Conservation (phyloP, 2,329 filamentous ascomycete species). For the Akanthomyces muscarius region DNA sequence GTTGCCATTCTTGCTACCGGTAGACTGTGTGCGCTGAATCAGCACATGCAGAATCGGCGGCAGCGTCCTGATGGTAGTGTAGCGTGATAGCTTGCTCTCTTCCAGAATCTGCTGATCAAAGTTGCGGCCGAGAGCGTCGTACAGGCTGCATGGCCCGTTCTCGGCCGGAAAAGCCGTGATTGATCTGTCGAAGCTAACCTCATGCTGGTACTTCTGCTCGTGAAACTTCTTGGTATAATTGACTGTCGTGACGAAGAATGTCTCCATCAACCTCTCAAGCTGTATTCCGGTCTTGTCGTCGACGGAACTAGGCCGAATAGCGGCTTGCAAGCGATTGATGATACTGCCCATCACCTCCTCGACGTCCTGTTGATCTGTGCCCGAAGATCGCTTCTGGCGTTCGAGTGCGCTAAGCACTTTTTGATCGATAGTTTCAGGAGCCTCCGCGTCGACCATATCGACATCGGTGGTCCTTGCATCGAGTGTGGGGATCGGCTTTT, state of each 20-base stretch:
- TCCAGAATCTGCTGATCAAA: constrained; percentile 77
- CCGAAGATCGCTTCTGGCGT: constrained; percentile 43
- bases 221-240: constrained; percentile 55
- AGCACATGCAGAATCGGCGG: constrained; percentile 87
- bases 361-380: constrained; percentile 82
- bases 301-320: constrained; percentile 70
- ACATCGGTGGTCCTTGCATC: constrained; percentile 22
- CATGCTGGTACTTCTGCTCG: constrained; percentile 37
- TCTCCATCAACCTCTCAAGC: constrained; percentile 71
- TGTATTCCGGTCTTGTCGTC: constrained; percentile 65
- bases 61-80: constrained; percentile 68
- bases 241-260: constrained; percentile 60
- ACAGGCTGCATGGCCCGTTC: constrained; percentile 58
- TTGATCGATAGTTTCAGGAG: constrained; percentile 40
- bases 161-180: constrained; percentile 57
- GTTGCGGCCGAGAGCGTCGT: constrained; percentile 77
- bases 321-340: constrained; percentile 83
- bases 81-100: constrained; percentile 58
- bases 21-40: constrained; percentile 76
- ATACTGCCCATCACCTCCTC: constrained; percentile 94
- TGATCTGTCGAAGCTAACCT: constrained; percentile 56
- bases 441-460: constrained; percentile 30
- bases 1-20: constrained; percentile 70
- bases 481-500: neutral
- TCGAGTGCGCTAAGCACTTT: constrained; percentile 44